phyloP scores from a whole-genome alignment of 1,284 basidiomycete genomes.

The Xanthoconium separans region DNA sequence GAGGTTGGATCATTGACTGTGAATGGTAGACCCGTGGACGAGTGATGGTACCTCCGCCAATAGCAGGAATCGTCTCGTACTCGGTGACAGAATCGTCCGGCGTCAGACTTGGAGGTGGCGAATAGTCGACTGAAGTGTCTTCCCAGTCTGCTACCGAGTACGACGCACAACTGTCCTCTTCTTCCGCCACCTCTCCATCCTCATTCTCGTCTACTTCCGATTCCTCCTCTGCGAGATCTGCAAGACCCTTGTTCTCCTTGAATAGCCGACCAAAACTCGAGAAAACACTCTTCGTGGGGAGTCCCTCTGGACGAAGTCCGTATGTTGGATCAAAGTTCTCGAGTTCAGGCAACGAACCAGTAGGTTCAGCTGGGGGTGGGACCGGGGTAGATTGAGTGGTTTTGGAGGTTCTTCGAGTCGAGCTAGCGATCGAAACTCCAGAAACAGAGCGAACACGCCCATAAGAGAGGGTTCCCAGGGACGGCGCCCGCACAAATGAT shows the following conservation, averaged over 20 bases:
- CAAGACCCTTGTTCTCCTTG: slow-evolving; percentile 65
- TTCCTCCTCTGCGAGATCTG: slow-evolving; percentile 75
- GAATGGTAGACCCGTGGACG: slow-evolving; percentile 75
- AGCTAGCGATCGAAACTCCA: slow-evolving; percentile 38
- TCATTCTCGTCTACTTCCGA: slow-evolving; percentile 48
- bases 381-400: slow-evolving; percentile 23
- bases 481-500: slow-evolving; percentile 16
- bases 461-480: slow-evolving; percentile 22
- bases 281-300: slow-evolving; percentile 76
- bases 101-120: slow-evolving; percentile 30
- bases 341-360: slow-evolving; percentile 66
- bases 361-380: slow-evolving; percentile 35
- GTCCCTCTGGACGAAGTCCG: slow-evolving; percentile 89
- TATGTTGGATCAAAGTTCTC: slow-evolving; percentile 97
- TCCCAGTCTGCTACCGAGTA: slow-evolving; percentile 73
- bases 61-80: slow-evolving; percentile 73
- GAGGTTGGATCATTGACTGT: slow-evolving; percentile 59
- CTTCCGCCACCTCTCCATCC: slow-evolving; percentile 43
- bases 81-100: slow-evolving; percentile 41
- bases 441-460: slow-evolving; percentile 26
- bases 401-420: slow-evolving; percentile 26
- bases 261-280: slow-evolving; percentile 73
- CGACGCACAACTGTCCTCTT: slow-evolving; percentile 38
- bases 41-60: slow-evolving; percentile 74
- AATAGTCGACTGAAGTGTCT: slow-evolving; percentile 42